phyloP scores from a whole-genome alignment of 2,329 filamentous ascomycete genomes.

The Ascomycota sp. region DNA sequence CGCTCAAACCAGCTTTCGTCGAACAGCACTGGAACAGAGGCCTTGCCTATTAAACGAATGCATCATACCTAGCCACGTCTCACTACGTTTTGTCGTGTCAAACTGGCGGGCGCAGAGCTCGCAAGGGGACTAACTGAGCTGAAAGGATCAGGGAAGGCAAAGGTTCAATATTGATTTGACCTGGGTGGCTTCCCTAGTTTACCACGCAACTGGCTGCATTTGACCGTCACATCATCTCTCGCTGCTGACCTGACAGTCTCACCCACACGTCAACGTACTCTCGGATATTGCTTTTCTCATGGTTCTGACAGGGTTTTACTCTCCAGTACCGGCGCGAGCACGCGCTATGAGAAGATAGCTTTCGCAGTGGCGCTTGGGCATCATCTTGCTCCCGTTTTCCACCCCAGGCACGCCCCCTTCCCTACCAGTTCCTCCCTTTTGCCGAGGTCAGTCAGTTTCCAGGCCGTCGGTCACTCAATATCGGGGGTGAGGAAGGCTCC shows the following conservation, averaged over 20 bases:
- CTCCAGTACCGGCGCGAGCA: conserved; percentile 1
- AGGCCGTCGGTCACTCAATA: too few relatives aligned
- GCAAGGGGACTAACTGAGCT: conserved; percentile 2
- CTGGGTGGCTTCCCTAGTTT: background rate
- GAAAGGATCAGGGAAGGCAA: background rate
- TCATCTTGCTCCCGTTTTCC: conserved; percentile 1
- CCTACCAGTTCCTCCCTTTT: too few relatives aligned
- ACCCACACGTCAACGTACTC: background rate
- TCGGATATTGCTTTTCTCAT: conserved; percentile 2
- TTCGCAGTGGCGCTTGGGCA: conserved; percentile 1
- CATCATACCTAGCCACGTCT: too few relatives aligned
- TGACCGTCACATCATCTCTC: conserved; percentile 1
- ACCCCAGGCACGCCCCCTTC: conserved; percentile 1
- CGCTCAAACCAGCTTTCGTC: too few relatives aligned
- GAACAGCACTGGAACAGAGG: too few relatives aligned
- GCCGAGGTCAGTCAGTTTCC: background rate
- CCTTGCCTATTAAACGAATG: too few relatives aligned
- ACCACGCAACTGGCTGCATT: conserved; percentile 1
- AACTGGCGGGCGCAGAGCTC: conserved; percentile 1
- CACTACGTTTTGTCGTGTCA: too few relatives aligned
- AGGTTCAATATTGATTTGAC: conserved; percentile 1
- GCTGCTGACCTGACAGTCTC: conserved; percentile 1
- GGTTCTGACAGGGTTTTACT: conserved; percentile 1
- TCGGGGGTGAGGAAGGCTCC: background rate
- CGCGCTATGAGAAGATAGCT: conserved; percentile 1